Conservation (phyloP, 2,329 filamentous ascomycete species). For the Exophiala oligosperma region DNA sequence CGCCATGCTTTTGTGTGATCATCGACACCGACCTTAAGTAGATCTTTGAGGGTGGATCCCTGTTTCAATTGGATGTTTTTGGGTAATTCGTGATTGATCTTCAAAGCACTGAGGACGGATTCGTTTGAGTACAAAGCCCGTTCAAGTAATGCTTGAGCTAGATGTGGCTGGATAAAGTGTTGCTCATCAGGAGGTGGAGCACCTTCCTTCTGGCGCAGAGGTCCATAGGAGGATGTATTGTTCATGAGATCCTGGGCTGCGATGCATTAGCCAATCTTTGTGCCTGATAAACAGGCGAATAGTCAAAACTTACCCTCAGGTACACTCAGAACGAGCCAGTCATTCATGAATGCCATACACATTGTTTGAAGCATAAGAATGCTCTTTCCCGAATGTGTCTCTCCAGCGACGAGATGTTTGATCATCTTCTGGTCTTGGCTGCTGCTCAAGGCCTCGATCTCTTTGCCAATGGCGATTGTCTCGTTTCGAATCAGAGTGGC, state of each 20-base stretch:
- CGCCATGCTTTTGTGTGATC: conserved; percentile 78
- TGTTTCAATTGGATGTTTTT: conserved; percentile 57
- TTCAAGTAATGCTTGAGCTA: conserved; percentile 71
- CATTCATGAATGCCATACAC: conserved; percentile 75
- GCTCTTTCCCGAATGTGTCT: conserved; percentile 79
- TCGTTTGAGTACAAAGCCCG: conserved; percentile 73
- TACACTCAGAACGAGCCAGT: conserved; percentile 86
- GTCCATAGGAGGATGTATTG: conserved; percentile 77
- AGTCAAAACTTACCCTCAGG: conserved; percentile 71
- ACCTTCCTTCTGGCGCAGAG: conserved; percentile 48
- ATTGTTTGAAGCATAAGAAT: conserved; percentile 81
- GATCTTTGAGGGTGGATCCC: conserved; percentile 63
- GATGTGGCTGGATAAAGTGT: conserved; percentile 77
- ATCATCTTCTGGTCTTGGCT: conserved; percentile 37
- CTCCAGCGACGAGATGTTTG: conserved; percentile 70
- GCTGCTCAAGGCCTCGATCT: conserved; percentile 58
- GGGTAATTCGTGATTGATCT: conserved; percentile 55
- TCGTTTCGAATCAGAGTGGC: conserved; percentile 76
- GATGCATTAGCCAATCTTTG: background rate
- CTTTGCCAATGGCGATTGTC: conserved; percentile 68
- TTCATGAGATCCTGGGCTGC: conserved; percentile 78
- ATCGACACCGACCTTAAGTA: conserved; percentile 67
- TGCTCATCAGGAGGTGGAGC: conserved; percentile 29
- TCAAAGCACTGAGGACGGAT: conserved; percentile 57
- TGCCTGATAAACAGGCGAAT: no score